Base-by-base conservation (phyloP, 2,329 filamentous ascomycete genomes). In the Orbilia oligospora region DNA sequence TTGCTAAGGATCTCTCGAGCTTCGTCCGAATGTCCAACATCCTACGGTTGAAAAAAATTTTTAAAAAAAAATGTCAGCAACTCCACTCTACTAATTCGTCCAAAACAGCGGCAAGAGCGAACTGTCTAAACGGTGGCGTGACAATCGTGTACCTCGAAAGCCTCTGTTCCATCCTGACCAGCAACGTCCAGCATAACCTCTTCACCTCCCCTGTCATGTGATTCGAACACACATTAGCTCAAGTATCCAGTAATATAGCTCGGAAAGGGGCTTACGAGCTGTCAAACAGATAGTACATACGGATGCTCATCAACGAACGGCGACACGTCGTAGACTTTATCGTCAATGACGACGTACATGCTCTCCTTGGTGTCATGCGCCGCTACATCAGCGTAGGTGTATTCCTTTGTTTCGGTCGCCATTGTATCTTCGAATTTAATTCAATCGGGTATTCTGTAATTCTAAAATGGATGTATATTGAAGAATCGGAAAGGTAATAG, bases 1-100 rank as follows among this genome's bases (percentile, higher is more conserved):
- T 90, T 89, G 36, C 92, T 90, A 73, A 99, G 90, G 82, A 97
- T 95, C 88, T 98, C 95, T 82, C 96, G 92, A 82, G 96, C 96
- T 88, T 99, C 96, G 86, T 99, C 96, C 83, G 93, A 97, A 91
- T 99, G 96, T 84, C 96, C 96, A 83, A 99, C 96, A 86, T 99
- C 96, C 88, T 80, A 56, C 20, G 38, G 30, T 56, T 27, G 22
- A 64, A 16, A 44, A 27, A 22, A 30, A 20, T 14, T 56, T 66
- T 53, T 3, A 38, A 38, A 44, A 61, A 24, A 24, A 16, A 10
- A 24, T 18, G 49, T 64, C 41, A 76, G 71, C 53, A 58, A 38
- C 53, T 58, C 53, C 30, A 58, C 53, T 56, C 18, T 20, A 27
- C 30, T 30, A 44, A 51, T 53, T 16, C 46, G 44, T 20, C 20